Evolutionary conservation across 148 eudicot genomes (phyloP).

Genomic region (Linanthus parryae): DNA sequence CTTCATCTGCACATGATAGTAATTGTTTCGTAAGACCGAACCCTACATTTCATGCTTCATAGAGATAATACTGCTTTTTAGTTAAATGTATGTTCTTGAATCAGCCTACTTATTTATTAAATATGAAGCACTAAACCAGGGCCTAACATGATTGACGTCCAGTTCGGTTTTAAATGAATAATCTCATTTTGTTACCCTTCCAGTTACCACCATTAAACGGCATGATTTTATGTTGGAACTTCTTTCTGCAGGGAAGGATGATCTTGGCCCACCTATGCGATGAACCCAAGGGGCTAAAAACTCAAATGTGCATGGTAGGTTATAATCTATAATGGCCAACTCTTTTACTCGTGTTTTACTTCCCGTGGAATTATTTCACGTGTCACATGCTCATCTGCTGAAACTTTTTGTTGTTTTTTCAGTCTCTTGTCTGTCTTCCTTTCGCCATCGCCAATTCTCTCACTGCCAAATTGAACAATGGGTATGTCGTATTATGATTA

Average conservation of each 20-base stretch:
- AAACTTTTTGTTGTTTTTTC: conserved; percentile 17
- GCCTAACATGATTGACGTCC: no score
- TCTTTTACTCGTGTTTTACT: not conserved
- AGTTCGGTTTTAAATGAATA: no score
- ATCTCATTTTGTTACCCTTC: no score
- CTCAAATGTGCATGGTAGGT: conserved; percentile 92
- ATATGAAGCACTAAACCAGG: no score
- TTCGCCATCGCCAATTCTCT: conserved; percentile 88
- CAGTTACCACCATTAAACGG: no score
- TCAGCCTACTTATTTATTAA: no score
- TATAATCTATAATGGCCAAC: not conserved
- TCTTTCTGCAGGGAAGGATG: conserved; percentile 83
- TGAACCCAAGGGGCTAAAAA: conserved; percentile 97
- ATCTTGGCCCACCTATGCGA: conserved; percentile 89
- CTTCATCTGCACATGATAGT: no score
- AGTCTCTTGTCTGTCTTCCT: conserved; percentile 83
- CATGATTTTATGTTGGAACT: no score
- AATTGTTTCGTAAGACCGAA: no score
- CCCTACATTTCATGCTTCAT: no score
- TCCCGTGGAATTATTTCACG: not conserved
- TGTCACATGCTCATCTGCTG: not conserved
- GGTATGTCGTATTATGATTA: conserved; percentile 34
- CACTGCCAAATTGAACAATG: conserved; percentile 87
- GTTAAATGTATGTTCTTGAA: no score
- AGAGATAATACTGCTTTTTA: no score